Percentiles rank a stretch among this genome's conserved stretches.
Evolutionary conservation across 2,329 filamentous ascomycete genomes (phyloP).

Genomic region (Diplodia scrobiculata): DNA sequence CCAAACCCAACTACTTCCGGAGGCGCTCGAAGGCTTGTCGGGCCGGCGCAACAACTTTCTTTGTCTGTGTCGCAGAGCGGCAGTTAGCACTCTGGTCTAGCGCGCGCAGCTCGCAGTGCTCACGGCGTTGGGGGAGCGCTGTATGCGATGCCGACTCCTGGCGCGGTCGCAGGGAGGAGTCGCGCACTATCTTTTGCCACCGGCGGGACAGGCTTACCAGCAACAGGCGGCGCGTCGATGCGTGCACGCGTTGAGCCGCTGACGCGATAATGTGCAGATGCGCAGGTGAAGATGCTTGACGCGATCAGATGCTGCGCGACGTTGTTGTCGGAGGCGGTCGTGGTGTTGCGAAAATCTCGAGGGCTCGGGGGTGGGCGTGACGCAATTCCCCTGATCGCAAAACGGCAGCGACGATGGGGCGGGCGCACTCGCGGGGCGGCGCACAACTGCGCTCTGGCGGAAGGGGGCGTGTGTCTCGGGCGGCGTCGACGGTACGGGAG

Average conservation of each 20-base stretch:
- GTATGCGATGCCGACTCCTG: constrained; percentile 20
- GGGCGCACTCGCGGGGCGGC: constrained; percentile 25
- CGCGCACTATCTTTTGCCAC: constrained; percentile 28
- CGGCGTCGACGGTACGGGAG: constrained; percentile 27
- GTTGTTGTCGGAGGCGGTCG: constrained; percentile 12
- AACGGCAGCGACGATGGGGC: constrained; percentile 24
- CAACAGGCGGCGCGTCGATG: constrained; percentile 18
- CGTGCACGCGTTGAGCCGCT: constrained; percentile 21
- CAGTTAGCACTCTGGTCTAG: constrained; percentile 16
- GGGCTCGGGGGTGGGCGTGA: constrained; percentile 28
- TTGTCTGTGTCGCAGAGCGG: constrained; percentile 28
- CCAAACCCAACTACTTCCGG: constrained; percentile 34
- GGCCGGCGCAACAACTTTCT: not conserved
- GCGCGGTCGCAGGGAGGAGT: constrained; percentile 29
- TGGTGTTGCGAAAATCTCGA: constrained; percentile 28
- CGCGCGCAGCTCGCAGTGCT: constrained; percentile 2
- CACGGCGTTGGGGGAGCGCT: constrained; percentile 8
- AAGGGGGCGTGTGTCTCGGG: constrained; percentile 21
- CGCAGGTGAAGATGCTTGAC: not conserved
- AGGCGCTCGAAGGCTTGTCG: constrained; percentile 4
- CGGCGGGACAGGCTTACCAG: constrained; percentile 25
- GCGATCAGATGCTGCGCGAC: constrained; percentile 18
- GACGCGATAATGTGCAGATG: constrained; percentile 4
- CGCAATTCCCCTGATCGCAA: constrained; percentile 29
- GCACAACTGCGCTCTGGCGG: constrained; percentile 20